Evolutionary conservation across 371 early-diverging fungal genomes (phyloP), one percentile per base, ranked within the genome.

Genomic region (Gilbertella persicaria): DNA sequence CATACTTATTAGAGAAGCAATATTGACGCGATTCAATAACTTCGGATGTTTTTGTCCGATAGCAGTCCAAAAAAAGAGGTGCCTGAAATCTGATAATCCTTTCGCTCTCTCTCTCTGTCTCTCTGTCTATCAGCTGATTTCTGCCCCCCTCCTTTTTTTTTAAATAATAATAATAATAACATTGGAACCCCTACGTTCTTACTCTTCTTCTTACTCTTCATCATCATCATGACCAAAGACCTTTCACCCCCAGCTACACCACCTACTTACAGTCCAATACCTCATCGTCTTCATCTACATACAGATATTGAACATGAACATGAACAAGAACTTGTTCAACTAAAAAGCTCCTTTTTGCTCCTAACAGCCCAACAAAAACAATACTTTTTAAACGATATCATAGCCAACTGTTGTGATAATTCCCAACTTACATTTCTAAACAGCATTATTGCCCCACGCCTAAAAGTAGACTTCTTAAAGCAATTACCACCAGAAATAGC

Each of bases 381-480:
- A 45, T 64, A 55, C 30, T 62, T 78, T 47, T 41, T 78, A 10
- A 58, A 53, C 41, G 79, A 78, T 28, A 71, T 85, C 19, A 62
- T 85, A 58, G 13, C 6, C 14, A 68, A 76, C 55, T 60, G 64
- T 44, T 83, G 83, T 53, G 69, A 71, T 37, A 83, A 69, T 46
- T 62, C 75, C 5, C 83, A 85, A 41, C 75, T 86, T 28, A 69
- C 76, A 16, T 78, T 71, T 55, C 58, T 86, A n/a, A 75, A 79
- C 55, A 75, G 62, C 45, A 57, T 78, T 14, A 85, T 85, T 53
- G 75, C 79, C 0, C 87, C 87, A 16, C 66, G 73, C 29, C 78
- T 94, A 24, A 90, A 91, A 65, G 82, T 87, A 35, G 93, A 94
- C 66, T 91, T 91, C 69, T 46, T 92, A 4, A 82, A 80, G 35